Percentiles rank a stretch among this genome's conserved stretches.
Evolutionary conservation across 2,329 filamentous ascomycete species (phyloP).

Genomic region (Trichoderma cornu-damae): DNA sequence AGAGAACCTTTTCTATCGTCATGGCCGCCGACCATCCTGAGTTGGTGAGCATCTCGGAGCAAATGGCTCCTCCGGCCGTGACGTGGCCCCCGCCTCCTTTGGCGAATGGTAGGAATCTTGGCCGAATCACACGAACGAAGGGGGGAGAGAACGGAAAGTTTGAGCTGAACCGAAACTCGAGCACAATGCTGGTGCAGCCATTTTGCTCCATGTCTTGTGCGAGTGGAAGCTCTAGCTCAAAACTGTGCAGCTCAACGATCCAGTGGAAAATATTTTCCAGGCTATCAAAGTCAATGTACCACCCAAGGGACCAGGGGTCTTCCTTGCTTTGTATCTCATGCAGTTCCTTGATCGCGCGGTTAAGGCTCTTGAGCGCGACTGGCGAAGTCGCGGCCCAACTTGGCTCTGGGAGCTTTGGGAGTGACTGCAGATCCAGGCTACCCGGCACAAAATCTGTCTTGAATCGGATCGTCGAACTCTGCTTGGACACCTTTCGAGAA

Average conservation of each 20-base stretch:
- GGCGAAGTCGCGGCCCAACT: slow-evolving; percentile 29
- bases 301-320: slow-evolving; percentile 65
- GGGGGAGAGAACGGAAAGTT: slow-evolving; percentile 75
- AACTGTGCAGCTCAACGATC: slow-evolving; percentile 86
- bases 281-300: slow-evolving; percentile 68
- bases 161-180: slow-evolving; percentile 76
- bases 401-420: slow-evolving; percentile 55
- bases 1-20: slow-evolving; percentile 70
- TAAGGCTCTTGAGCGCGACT: slow-evolving; percentile 26
- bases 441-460: slow-evolving; percentile 58
- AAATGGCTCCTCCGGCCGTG: slow-evolving; percentile 75
- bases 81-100: slow-evolving; percentile 80
- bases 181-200: slow-evolving; percentile 61
- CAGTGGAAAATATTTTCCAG: slow-evolving; percentile 79
- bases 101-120: slow-evolving; percentile 68
- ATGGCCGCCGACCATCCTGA: slow-evolving; percentile 72
- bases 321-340: slow-evolving; percentile 58
- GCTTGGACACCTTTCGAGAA: not conserved
- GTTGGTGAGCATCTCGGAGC: slow-evolving; percentile 79
- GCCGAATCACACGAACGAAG: slow-evolving; percentile 77
- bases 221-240: slow-evolving; percentile 63
- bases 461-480: not conserved
- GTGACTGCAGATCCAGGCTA: slow-evolving; percentile 52
- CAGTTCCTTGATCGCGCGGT: slow-evolving; percentile 55
- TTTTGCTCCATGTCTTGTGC: slow-evolving; percentile 66